phyloP scores from a whole-genome alignment of 345 rosid genomes.

The Pistacia integerrima region DNA sequence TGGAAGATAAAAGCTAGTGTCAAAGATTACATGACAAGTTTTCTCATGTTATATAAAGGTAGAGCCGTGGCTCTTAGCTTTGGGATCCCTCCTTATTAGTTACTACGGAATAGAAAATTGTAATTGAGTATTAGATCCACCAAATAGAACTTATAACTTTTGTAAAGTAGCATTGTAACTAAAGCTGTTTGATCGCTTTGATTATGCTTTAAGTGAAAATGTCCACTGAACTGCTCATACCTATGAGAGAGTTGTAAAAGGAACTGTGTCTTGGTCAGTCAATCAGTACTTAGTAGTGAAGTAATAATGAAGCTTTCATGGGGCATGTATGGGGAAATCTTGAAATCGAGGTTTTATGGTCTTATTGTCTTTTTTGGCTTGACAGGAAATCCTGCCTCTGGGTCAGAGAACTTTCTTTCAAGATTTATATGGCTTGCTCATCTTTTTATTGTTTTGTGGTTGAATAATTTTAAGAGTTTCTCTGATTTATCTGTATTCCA shows the following conservation, averaged over 20 bases:
- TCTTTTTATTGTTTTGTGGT: neutral
- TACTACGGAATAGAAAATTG: too few species aligned
- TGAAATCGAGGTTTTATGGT: neutral
- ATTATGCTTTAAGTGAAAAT: neutral
- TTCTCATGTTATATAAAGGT: neutral
- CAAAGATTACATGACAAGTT: neutral
- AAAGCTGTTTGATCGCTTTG: neutral
- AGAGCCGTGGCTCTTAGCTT: neutral
- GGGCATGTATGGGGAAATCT: neutral
- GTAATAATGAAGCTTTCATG: neutral
- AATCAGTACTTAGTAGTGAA: neutral
- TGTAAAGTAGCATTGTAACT: neutral
- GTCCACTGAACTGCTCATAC: neutral
- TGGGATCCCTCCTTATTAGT: neutral
- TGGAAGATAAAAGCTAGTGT: neutral
- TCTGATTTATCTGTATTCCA: neutral
- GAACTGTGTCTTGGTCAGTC: conserved; percentile 1
- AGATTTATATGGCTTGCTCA: neutral
- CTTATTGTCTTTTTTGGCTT: neutral
- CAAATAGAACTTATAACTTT: neutral
- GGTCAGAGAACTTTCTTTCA: neutral
- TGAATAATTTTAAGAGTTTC: neutral
- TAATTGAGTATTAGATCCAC: neutral
- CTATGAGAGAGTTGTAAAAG: neutral
- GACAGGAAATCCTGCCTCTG: neutral